Evolutionary conservation across 225 moss, liverwort and hornwort genomes (phyloP), one percentile per base, ranked within the genome.

Genomic region (Rhytidiadelphus loreus): DNA sequence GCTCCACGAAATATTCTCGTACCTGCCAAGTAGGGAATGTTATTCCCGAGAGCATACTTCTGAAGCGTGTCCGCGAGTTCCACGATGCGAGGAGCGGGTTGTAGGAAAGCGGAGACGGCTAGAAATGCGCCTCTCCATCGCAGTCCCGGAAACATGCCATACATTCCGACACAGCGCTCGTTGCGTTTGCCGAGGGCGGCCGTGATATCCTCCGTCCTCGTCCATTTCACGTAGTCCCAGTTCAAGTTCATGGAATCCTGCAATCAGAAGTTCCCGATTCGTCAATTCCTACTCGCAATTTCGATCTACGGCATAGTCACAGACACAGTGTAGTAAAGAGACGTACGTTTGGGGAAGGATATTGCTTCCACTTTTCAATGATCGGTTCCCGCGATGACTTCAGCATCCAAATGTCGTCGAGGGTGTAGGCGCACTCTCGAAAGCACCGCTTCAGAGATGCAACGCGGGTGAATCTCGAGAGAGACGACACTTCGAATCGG

Each of bases 81-180:
- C 62, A 80, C 55, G 77, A 98, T 88, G 73, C n/a, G 84, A 83
- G 91, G 65, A 62, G 96, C 92, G 19, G 94, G 96, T 85, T 88
- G 83, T 28, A 96, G 48, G 87, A 95, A 96, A 11, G 96, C 95
- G 21, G 96, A 92, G 37, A 92, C 70, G 8, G 96, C 93, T 72
- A 91, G 80, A 91, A 91, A 93, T 21, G 94, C 95, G 14, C 98
- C 98, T 83, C 93, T 91, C 98, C 98, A 98, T 79, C 95, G 83
- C 75, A 97, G 82, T 22, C 96, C 98, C 7, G 98, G 98, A 79
- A 96, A 98, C 83, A 95, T 58, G 37, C 96, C 98, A 30, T 94
- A 87, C 82, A 97, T 80, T 48, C 95, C 97, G 17, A 95, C 95
- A 43, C 96, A 97, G 37, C 91, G 93, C 50, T 92, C 90, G 44